A percentile compares a stretch with the other conserved stretches of the same genome.
Conservation (phyloP, 1,284 basidiomycete genomes). For the Filobasidium uniguttulatum region DNA sequence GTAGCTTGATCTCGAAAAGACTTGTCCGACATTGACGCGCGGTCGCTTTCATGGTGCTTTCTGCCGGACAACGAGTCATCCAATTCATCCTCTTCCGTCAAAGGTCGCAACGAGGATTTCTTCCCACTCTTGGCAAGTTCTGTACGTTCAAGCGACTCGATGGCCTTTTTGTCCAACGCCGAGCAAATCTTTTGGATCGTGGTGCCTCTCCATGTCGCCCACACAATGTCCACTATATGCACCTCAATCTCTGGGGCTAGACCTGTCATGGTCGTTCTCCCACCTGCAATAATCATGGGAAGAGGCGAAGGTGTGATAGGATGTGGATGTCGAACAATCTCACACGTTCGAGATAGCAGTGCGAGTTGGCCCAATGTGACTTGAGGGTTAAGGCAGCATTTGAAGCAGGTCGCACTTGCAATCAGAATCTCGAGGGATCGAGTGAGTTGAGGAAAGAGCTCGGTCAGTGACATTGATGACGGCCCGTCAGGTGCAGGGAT, state of each 20-base stretch:
- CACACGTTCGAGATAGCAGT: conserved; percentile 32
- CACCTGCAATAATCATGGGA: conserved; percentile 33
- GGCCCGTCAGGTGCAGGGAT: background rate
- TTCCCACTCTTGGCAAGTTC: too few relatives aligned
- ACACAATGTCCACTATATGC: conserved; percentile 36
- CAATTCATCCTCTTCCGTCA: too few relatives aligned
- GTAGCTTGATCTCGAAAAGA: too few relatives aligned
- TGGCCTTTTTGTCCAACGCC: conserved; percentile 14
- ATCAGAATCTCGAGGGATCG: conserved; percentile 8
- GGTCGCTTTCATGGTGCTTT: too few relatives aligned
- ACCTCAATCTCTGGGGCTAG: conserved; percentile 34
- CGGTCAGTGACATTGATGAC: background rate
- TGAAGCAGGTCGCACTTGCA: conserved; percentile 17
- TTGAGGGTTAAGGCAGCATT: conserved; percentile 29
- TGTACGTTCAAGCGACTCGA: too few relatives aligned
- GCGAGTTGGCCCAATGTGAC: conserved; percentile 37
- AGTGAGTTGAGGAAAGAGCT: conserved; percentile 10
- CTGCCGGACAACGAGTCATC: too few relatives aligned
- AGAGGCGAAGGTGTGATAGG: conserved; percentile 24
- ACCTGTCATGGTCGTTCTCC: conserved; percentile 30
- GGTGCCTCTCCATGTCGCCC: conserved; percentile 34
- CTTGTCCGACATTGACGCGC: too few relatives aligned
- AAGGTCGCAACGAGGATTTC: too few relatives aligned
- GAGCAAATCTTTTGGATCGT: conserved; percentile 33
- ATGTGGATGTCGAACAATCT: conserved; percentile 28